Evolutionary conservation across 371 early-diverging fungal species (phyloP).

Genomic region (Capillidium rhysosporum): DNA sequence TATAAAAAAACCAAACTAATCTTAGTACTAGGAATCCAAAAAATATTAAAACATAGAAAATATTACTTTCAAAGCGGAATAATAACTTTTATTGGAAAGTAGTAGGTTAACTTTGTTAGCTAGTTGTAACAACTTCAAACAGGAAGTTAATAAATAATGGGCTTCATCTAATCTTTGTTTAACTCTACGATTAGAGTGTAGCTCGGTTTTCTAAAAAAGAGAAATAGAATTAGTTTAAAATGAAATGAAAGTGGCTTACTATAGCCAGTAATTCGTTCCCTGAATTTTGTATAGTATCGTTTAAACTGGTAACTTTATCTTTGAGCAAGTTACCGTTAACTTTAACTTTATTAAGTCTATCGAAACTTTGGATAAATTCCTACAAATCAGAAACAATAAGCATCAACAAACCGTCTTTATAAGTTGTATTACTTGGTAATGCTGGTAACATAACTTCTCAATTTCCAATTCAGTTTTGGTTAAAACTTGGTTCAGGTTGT

Average conservation of each 20-base stretch:
- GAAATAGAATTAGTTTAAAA: background rate
- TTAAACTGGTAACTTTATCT: conserved; percentile 63
- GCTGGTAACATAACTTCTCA: conserved; percentile 86
- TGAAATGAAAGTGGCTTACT: conserved; percentile 16
- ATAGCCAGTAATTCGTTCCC: conserved; percentile 57
- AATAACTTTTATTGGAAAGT: conserved; percentile 68
- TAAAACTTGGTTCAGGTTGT: conserved; percentile 62
- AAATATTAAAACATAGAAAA: background rate
- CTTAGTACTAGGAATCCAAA: too few species aligned
- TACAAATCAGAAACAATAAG: conserved; percentile 12
- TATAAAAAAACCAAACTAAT: too few species aligned
- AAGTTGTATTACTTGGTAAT: conserved; percentile 55
- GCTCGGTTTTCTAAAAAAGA: conserved; percentile 62
- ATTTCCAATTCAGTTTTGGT: conserved; percentile 88
- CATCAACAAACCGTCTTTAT: background rate
- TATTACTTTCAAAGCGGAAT: conserved; percentile 63
- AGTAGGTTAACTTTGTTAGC: conserved; percentile 64
- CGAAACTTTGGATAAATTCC: conserved; percentile 92
- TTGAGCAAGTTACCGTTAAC: conserved; percentile 67
- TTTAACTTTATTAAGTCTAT: conserved; percentile 83
- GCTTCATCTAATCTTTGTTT: conserved; percentile 77
- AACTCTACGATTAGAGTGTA: conserved; percentile 61
- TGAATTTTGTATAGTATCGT: conserved; percentile 59
- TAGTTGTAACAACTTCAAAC: conserved; percentile 71
- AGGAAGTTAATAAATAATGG: conserved; percentile 58